Percentiles rank a stretch among this genome's conserved stretches.
phyloP scores from a whole-genome alignment of 106 monocot genomes.

The Dendrobium huoshanense region DNA sequence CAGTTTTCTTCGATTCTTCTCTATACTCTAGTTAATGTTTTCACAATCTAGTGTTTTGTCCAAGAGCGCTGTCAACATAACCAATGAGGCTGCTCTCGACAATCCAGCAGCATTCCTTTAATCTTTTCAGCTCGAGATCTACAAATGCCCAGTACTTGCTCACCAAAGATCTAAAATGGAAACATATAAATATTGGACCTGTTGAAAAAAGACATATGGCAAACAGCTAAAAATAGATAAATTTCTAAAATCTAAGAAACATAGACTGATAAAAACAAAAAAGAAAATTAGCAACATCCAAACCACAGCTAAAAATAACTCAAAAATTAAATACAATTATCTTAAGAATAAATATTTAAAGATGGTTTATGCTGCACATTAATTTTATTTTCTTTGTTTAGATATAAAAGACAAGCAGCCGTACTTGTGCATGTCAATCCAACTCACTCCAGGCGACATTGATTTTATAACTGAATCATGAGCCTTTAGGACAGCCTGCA shows the following conservation, averaged over 20 bases:
- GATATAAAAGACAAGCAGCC: constrained; percentile 1
- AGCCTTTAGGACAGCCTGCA: constrained; percentile 86
- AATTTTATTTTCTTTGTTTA: background rate
- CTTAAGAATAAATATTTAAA: constrained; percentile 4
- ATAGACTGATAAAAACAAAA: background rate
- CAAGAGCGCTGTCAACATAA: too few species aligned
- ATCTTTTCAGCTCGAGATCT: too few species aligned
- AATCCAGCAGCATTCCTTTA: too few species aligned
- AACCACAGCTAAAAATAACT: background rate
- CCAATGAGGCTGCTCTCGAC: too few species aligned
- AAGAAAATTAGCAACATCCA: background rate
- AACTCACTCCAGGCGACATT: constrained; percentile 81
- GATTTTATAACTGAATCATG: constrained; percentile 73
- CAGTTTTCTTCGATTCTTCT: too few species aligned
- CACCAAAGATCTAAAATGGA: too few species aligned
- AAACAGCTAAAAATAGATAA: background rate
- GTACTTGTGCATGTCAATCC: constrained; percentile 98
- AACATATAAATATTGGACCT: too few species aligned
- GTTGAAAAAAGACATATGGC: too few species aligned
- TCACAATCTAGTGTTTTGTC: too few species aligned
- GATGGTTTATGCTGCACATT: background rate
- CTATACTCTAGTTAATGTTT: too few species aligned
- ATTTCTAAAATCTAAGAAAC: background rate
- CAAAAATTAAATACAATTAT: background rate
- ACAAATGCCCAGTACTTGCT: too few species aligned